phyloP scores from a whole-genome alignment of 306 rosid species.

The Cicer chorassanicum region DNA sequence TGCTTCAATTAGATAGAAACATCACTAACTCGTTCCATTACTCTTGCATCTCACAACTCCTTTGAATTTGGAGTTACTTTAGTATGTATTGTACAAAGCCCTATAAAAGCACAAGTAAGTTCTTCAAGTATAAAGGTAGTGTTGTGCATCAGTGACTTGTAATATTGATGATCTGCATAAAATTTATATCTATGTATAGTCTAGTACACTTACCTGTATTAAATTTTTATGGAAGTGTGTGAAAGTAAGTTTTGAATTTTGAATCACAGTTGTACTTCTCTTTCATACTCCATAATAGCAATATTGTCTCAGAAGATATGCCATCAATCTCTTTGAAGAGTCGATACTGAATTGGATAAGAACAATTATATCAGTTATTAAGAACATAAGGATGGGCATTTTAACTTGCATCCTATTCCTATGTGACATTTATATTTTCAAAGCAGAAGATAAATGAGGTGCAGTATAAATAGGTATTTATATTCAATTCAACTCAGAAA shows the following conservation, averaged over 20 bases:
- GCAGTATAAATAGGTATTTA: conserved; percentile 26
- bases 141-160: conserved; percentile 26
- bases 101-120: conserved; percentile 27
- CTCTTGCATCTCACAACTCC: background rate
- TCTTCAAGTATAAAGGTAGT: conserved; percentile 34
- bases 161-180: conserved; percentile 24
- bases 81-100: conserved; percentile 28
- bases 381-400: conserved; percentile 42
- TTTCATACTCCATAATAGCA: too few species aligned
- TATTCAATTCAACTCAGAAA: conserved; percentile 35
- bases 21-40: too few species aligned
- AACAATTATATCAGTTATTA: conserved; percentile 34
- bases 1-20: background rate
- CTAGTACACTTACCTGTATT: background rate
- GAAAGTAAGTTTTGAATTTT: conserved; percentile 50
- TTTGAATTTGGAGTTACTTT: conserved; percentile 27
- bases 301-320: too few species aligned
- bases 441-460: conserved; percentile 29
- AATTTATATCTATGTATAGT: conserved; percentile 8
- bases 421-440: conserved; percentile 27
- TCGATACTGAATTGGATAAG: conserved; percentile 58
- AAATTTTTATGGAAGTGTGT: too few species aligned
- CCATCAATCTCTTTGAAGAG: conserved; percentile 65
- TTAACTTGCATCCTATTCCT: conserved; percentile 34
- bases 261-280: conserved; percentile 79